Conservation (phyloP, 1,139 yeast species). For the Eremothecium sinecaudum region DNA sequence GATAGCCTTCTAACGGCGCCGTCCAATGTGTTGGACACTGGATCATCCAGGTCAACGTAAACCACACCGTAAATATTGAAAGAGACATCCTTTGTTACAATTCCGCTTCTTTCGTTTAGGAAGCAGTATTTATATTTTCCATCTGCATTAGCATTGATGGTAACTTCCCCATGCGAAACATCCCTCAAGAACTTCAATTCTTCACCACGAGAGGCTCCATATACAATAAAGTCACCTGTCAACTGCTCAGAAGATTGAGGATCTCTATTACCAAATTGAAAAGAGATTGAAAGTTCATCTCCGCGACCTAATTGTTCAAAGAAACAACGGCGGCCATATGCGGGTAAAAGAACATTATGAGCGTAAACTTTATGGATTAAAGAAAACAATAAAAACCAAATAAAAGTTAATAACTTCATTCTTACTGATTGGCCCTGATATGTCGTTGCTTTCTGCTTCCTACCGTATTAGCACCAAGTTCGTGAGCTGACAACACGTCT, state of each 20-base stretch:
- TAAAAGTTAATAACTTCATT: background rate
- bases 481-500: too few relatives aligned
- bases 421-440: background rate
- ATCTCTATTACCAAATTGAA: conserved; percentile 91
- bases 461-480: background rate
- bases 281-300: conserved; percentile 81
- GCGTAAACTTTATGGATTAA: conserved; percentile 34
- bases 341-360: conserved; percentile 76
- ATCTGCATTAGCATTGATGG: conserved; percentile 49
- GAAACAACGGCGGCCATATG: conserved; percentile 82
- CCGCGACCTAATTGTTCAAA: conserved; percentile 71
- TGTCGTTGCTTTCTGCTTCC: background rate
- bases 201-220: conserved; percentile 24
- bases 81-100: conserved; percentile 80
- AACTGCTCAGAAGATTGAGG: conserved; percentile 69
- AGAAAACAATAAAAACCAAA: background rate
- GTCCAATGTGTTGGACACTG: conserved; percentile 74
- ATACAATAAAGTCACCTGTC: conserved; percentile 59
- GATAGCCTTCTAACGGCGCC: conserved; percentile 70
- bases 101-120: conserved; percentile 68
- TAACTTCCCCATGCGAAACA: conserved; percentile 75
- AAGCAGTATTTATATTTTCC: conserved; percentile 90
- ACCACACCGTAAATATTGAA: conserved; percentile 93
- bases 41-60: conserved; percentile 77
- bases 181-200: conserved; percentile 39